Percentiles rank a stretch among this genome's conserved stretches.
Evolutionary conservation across 805 yeast species (phyloP).

Genomic region (Grigorovia humatica): DNA sequence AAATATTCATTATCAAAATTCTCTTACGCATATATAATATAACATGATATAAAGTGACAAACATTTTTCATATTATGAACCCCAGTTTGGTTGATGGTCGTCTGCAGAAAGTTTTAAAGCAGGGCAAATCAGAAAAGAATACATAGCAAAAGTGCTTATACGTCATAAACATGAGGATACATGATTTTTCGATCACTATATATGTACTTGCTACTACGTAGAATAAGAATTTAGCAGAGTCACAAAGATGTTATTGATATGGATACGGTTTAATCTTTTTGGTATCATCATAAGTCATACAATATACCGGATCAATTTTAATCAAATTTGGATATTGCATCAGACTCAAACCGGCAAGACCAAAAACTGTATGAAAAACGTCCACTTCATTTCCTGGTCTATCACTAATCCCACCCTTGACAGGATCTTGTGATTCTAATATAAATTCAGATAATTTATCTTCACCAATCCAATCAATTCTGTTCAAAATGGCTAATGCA

Average conservation of each 20-base stretch:
- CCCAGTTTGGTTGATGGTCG: too few species aligned
- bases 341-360: slow-evolving; percentile 77
- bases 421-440: slow-evolving; percentile 62
- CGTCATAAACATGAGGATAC: too few species aligned
- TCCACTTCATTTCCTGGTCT: slow-evolving; percentile 86
- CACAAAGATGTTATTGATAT: slow-evolving; percentile 7
- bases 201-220: too few species aligned
- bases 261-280: slow-evolving; percentile 31
- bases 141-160: too few species aligned
- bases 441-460: slow-evolving; percentile 56
- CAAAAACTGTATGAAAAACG: slow-evolving; percentile 87
- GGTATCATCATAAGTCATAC: slow-evolving; percentile 50
- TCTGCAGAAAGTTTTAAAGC: too few species aligned
- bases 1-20: too few species aligned
- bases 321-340: slow-evolving; percentile 50
- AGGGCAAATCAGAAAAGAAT: too few species aligned
- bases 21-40: too few species aligned
- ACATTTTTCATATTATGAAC: too few species aligned
- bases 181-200: too few species aligned
- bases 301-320: slow-evolving; percentile 76
- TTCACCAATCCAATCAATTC: slow-evolving; percentile 68
- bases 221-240: neutral
- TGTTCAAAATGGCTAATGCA: slow-evolving; percentile 54
- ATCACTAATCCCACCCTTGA: slow-evolving; percentile 85
- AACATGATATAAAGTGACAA: too few species aligned